Base-by-base conservation (phyloP, 129 eudicot species). In the Artemisia annua region DNA sequence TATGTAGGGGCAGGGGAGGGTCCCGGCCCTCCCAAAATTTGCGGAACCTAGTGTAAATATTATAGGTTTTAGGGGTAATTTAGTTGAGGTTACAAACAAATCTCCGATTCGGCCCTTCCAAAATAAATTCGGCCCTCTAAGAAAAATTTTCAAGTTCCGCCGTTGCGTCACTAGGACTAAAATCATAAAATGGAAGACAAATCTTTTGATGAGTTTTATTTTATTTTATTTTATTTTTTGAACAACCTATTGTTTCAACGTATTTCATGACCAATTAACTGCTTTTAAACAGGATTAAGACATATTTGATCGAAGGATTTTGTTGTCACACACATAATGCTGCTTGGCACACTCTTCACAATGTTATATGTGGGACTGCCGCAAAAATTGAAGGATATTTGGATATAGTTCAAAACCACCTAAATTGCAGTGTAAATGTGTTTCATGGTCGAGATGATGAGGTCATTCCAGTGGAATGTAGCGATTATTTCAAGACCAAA, bases 341-440 rank as follows among this genome's bases (percentile, higher is more conserved):
- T 1, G 98, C 98, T 2, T 93, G 98, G 98, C 98, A 93, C 57
- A 93, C 98, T 5, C 87, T 93, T 4, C 98, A 93, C 84, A 93
- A 93, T 72, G 88, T 93, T 5, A 90, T 93, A 12, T 93, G 96
- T 65, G 98, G 98, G 14, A 87, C 90, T 1, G 97, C 97, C 1
- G 86, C 85, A 0, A 90, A 86, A 76, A 81, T 93, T 1, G 98
- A 85, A 69, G 83, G 80, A 1, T 93, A 93, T 62, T 65, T 93
- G 55, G 92, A 90, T 60, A 48, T 55, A 3, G 86, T 93, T 9
- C 75, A 75, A 48, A 85, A 84, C 57, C 52, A 74, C 12, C 49
- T 90, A 13, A 84, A 80, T 35, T 90, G 97, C 48, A 69, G 74
- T 9, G 83, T 90, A 22, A 84, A 87, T 11, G 82, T 93, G 39